Conservation (phyloP, 176 grass and related monocot genomes). For the Musa acuminata region DNA sequence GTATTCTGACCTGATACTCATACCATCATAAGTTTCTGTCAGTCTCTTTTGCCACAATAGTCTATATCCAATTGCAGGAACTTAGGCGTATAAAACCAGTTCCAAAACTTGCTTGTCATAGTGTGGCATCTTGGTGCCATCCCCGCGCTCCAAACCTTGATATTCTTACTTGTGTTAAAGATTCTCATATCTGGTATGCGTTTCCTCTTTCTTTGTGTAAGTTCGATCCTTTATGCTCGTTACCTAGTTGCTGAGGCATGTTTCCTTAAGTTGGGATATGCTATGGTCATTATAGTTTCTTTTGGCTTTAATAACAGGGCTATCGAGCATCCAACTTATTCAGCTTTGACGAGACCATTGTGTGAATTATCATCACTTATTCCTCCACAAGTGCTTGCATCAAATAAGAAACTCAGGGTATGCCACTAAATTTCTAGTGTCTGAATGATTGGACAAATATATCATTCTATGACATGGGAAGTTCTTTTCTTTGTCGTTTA, state of each 20-base stretch:
- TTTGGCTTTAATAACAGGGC: slow-evolving; percentile 62
- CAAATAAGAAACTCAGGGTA: slow-evolving; percentile 94
- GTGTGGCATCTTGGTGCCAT: slow-evolving; percentile 99
- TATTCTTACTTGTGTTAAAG: slow-evolving; percentile 99
- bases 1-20: slow-evolving; percentile 1
- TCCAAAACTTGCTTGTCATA: slow-evolving; percentile 93
- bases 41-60: slow-evolving; percentile 1
- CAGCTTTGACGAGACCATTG: slow-evolving; percentile 88
- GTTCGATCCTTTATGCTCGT: not conserved
- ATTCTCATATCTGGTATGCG: slow-evolving; percentile 96
- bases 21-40: slow-evolving; percentile 6
- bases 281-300: not conserved
- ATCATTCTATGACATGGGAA: not conserved
- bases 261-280: not conserved
- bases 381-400: slow-evolving; percentile 78
- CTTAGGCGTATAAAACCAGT: slow-evolving; percentile 97
- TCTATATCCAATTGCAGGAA: slow-evolving; percentile 48
- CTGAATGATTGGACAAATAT: not conserved
- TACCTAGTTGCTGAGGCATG: not conserved
- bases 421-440: slow-evolving; percentile 19
- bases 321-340: slow-evolving; percentile 98
- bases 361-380: slow-evolving; percentile 96
- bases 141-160: slow-evolving; percentile 96
- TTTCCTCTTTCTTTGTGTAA: slow-evolving; percentile 6
- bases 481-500: not conserved